phyloP scores from a whole-genome alignment of 495 filamentous ascomycete species.

The Alectoria sarmentosa region DNA sequence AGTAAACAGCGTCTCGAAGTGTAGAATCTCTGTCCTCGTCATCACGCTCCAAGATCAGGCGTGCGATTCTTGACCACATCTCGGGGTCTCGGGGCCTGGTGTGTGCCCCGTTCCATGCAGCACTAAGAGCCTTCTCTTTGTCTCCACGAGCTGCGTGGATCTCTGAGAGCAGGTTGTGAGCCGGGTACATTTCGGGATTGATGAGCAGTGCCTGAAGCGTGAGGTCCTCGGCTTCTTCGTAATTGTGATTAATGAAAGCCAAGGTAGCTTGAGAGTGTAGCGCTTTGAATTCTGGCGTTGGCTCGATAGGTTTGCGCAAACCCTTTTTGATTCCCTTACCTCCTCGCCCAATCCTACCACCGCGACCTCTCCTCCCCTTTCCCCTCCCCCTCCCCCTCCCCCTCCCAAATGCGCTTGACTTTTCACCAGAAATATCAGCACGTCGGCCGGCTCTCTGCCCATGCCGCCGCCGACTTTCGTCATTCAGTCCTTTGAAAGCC shows the following conservation, averaged over 20 bases:
- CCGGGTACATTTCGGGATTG: constrained; percentile 76
- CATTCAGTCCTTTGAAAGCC: background rate
- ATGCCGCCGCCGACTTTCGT: background rate
- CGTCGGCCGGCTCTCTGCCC: background rate
- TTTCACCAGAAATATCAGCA: background rate
- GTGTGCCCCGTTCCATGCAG: constrained; percentile 64
- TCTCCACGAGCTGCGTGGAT: constrained; percentile 64
- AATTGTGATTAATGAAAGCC: constrained; percentile 59
- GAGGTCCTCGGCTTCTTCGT: constrained; percentile 54
- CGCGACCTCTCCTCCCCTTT: constrained; percentile 9
- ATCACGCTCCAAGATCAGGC: constrained; percentile 55
- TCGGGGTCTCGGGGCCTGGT: constrained; percentile 58
- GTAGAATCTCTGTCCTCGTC: constrained; percentile 45
- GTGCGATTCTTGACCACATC: constrained; percentile 62
- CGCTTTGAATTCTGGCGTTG: constrained; percentile 65
- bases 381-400: too few species aligned
- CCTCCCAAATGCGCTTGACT: background rate
- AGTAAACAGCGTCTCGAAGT: constrained; percentile 54
- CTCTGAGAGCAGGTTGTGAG: constrained; percentile 68
- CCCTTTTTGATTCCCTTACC: constrained; percentile 50
- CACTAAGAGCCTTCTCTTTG: constrained; percentile 57
- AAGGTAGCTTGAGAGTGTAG: constrained; percentile 62
- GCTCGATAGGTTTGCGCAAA: constrained; percentile 64
- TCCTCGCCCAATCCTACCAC: constrained; percentile 33
- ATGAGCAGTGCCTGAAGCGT: constrained; percentile 64